These are phyloP conservation scores for Ceriops decandra DNA, from an alignment of 345 rosid genomes.

Conservation along the genomic window DNA sequence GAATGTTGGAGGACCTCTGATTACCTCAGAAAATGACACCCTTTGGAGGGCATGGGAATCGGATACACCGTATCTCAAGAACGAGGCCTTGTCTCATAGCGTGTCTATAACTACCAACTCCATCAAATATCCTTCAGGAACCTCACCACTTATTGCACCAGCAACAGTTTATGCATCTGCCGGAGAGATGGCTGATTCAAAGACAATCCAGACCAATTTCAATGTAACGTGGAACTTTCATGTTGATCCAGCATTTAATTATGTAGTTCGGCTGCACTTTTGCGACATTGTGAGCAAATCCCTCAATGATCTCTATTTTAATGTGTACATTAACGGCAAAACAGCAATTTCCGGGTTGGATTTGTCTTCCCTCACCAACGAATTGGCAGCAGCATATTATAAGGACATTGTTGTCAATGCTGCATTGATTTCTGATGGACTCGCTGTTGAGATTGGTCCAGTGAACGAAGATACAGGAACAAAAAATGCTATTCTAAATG, in stretches of 20 bases:
- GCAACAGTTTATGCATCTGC: slow-evolving; percentile 18
- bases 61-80: slow-evolving; percentile 8
- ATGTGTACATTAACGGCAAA: slow-evolving; percentile 9
- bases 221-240: slow-evolving; percentile 24
- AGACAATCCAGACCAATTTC: slow-evolving; percentile 14
- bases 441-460: not conserved
- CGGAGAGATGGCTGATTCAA: slow-evolving; percentile 25
- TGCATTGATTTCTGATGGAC: not conserved
- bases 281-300: slow-evolving; percentile 4
- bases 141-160: slow-evolving; percentile 12
- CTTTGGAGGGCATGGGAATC: slow-evolving; percentile 9
- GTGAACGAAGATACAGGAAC: slow-evolving; percentile 2
- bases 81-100: slow-evolving; percentile 4
- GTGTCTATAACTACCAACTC: not conserved
- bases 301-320: not conserved
- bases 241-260: slow-evolving; percentile 22
- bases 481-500: slow-evolving; percentile 12
- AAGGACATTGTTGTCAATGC: slow-evolving; percentile 11
- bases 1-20: slow-evolving; percentile 1
- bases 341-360: slow-evolving; percentile 3
- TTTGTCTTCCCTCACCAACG: slow-evolving; percentile 1
- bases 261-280: slow-evolving; percentile 25
- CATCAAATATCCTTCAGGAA: slow-evolving; percentile 21
- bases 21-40: slow-evolving; percentile 2
- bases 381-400: slow-evolving; percentile 3